Base-by-base conservation (phyloP, 305 asterid species). In the Solanum hybrid region DNA sequence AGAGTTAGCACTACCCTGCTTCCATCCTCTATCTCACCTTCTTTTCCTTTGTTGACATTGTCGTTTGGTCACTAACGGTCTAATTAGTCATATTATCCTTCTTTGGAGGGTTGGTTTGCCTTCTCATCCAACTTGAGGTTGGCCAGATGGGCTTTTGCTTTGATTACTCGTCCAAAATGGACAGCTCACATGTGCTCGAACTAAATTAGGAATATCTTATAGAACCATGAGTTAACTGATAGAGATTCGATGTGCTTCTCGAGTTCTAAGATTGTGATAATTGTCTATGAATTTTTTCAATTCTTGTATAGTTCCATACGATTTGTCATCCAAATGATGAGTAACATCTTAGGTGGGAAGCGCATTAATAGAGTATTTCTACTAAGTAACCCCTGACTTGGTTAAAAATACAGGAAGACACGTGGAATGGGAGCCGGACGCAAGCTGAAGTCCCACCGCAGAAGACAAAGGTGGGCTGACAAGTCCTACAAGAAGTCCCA, bases 341-440 rank as follows among this genome's bases (percentile, higher is more conserved):
- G 76, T 19, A 56, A 32, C 8, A 85, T 31, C 31, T 22, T 56
- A 19, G 36, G 45, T 56, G 32, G 7, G 31, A 29, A 51, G 22
- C 42, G 7, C 14, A 5, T 15, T 2, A 6, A 45, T 29, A 17
- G 27, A 15, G 22, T 84, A 10, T 64, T 85, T 56, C 51, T 22
- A 3, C 77, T 32, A 32, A 85, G 8, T 6, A n/a, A 56, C 45
- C 11, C 51, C 3, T 85, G 76, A 56, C 45, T 29, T 82, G 10
- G 29, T 6, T 51, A 76, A 6, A 85, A 72, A 60, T 85, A 22
- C 56, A 94, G 96, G 90, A 94, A 94, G 92, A 94, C 96, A 71
- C 93, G 95, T 64, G 96, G 96, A 38, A 94, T 94, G 95, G 96
- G 96, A 93, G 94, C 96, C 85, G 95, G 94, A 36, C 95, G 96